phyloP scores from a whole-genome alignment of 768 basidiomycete species.

The Calocera viscosa region DNA sequence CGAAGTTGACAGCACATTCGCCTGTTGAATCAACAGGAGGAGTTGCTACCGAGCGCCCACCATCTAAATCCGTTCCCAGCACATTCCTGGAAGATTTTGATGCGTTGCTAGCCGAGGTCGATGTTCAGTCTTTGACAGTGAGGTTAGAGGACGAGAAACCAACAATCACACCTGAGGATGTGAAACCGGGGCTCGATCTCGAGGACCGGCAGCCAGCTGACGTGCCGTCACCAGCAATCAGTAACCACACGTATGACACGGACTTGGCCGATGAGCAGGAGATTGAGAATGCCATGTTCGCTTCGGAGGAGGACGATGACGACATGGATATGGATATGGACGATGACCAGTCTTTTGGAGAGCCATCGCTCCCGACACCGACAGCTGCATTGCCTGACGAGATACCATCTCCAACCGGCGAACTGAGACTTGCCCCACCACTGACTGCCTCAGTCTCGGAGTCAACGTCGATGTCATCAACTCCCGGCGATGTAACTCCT shows the following conservation, averaged over 20 bases:
- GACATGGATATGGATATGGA: neutral
- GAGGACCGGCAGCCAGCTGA: neutral
- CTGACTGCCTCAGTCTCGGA: neutral
- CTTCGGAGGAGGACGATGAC: neutral
- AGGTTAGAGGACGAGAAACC: too few species aligned
- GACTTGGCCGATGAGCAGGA: conserved; percentile 1
- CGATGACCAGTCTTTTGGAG: neutral
- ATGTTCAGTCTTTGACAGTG: neutral
- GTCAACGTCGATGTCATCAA: neutral
- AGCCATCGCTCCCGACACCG: neutral
- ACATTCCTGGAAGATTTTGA: neutral
- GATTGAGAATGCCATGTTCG: neutral
- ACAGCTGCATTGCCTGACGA: neutral
- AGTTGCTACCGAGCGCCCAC: neutral
- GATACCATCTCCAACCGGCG: neutral
- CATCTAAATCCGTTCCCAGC: neutral
- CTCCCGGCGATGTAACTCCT: neutral
- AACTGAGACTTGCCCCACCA: neutral
- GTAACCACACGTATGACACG: neutral
- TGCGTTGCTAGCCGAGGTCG: neutral
- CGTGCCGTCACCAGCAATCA: neutral
- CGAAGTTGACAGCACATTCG: neutral
- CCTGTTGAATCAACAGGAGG: neutral
- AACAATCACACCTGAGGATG: neutral
- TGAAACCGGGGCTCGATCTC: neutral